Percentiles rank a stretch among this genome's conserved stretches.
These are phyloP conservation scores for Leptographium wingfieldii DNA, from an alignment of 2,329 filamentous ascomycete species.

Conservation along the genomic window DNA sequence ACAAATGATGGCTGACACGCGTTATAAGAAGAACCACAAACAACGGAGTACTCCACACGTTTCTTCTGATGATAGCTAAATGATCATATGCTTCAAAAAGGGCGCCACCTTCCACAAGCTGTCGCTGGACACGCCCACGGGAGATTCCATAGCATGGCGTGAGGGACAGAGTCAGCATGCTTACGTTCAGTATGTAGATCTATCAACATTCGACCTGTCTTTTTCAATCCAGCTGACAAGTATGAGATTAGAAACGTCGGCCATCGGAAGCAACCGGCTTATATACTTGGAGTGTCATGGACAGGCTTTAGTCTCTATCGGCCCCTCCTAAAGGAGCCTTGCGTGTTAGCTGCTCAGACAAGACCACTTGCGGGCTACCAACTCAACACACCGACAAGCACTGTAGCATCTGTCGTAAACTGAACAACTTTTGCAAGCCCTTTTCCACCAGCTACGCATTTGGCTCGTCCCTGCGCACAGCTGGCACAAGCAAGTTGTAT, in stretches of 20 bases:
- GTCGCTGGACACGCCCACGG: background rate
- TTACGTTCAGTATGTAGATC: no score
- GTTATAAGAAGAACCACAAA: slow-evolving; percentile 1
- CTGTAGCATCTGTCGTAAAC: background rate
- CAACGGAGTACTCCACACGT: background rate
- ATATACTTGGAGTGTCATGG: background rate
- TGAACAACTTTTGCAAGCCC: background rate
- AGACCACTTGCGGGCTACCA: background rate
- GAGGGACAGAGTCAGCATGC: no score
- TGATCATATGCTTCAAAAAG: slow-evolving; percentile 6
- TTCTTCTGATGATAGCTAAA: background rate
- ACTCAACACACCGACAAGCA: background rate
- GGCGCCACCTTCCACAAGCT: background rate
- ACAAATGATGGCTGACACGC: slow-evolving; percentile 2
- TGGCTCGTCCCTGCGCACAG: background rate
- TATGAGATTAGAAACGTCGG: no score
- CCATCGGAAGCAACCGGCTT: background rate
- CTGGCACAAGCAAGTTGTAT: background rate
- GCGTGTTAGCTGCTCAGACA: background rate
- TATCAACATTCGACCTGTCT: no score
- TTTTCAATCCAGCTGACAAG: no score
- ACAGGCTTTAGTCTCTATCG: background rate
- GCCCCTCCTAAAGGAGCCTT: background rate
- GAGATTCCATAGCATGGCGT: background rate
- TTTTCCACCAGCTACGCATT: background rate